Conservation (phyloP, 352 stramenopile genomes). For the Phytophthora cactorum region DNA sequence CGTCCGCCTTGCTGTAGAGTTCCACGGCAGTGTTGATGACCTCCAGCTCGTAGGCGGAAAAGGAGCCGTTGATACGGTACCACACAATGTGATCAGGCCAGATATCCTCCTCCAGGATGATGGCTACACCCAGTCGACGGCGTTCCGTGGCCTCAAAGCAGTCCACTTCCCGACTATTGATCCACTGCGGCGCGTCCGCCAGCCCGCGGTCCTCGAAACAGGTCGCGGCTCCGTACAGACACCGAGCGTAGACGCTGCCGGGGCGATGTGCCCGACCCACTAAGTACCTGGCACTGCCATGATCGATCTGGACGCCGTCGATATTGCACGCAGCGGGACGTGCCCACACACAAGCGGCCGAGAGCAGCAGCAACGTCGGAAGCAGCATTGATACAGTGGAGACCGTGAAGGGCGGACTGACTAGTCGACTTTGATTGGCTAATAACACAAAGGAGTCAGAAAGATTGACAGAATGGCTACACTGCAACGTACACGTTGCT, state of each 20-base stretch:
- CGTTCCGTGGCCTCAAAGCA: conserved; percentile 38
- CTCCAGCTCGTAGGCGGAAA: conserved; percentile 49
- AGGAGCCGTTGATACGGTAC: conserved; percentile 68
- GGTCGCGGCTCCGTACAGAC: conserved; percentile 44
- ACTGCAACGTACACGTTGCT: too few species aligned
- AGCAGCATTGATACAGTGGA: conserved; percentile 18
- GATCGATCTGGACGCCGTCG: conserved; percentile 49
- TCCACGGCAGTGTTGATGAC: conserved; percentile 66
- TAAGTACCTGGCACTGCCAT: conserved; percentile 60
- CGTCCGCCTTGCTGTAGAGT: conserved; percentile 61
- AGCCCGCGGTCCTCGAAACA: conserved; percentile 75
- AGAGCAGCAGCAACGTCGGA: conserved; percentile 22
- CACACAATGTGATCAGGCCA: conserved; percentile 75
- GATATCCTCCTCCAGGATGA: conserved; percentile 60
- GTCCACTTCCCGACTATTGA: conserved; percentile 45
- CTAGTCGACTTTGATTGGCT: conserved; percentile 34
- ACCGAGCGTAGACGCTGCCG: conserved; percentile 63
- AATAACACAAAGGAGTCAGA: conserved; percentile 12
- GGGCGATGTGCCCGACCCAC: conserved; percentile 47
- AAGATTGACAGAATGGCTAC: background rate
- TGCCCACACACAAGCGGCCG: conserved; percentile 9
- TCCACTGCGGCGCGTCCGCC: conserved; percentile 56
- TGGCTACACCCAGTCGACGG: conserved; percentile 60
- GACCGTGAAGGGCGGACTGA: conserved; percentile 22
- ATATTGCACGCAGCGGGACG: conserved; percentile 43